phyloP scores from a whole-genome alignment of 1,284 basidiomycete species.

The Pseudozyma thailandica region DNA sequence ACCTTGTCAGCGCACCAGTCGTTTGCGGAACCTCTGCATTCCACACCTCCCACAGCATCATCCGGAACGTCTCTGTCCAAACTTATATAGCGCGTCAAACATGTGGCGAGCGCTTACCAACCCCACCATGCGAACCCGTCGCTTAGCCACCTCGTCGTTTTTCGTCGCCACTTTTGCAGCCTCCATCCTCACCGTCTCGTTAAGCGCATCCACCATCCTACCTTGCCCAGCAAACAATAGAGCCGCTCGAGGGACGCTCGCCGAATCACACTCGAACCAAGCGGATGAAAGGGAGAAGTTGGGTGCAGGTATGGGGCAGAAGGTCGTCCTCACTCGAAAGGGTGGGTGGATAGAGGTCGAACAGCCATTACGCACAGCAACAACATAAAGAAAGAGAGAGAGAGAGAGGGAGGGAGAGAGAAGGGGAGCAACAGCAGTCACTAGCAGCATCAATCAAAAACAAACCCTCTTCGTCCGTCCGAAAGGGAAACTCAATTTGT shows the following conservation, averaged over 20 bases:
- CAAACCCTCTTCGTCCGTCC: too few relatives aligned
- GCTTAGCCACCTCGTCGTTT: constrained; percentile 44
- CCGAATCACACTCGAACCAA: not conserved
- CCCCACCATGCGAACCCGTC: constrained; percentile 26
- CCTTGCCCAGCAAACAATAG: constrained; percentile 52
- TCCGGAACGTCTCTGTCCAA: not conserved
- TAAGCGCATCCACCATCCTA: constrained; percentile 52
- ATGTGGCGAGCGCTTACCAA: constrained; percentile 26
- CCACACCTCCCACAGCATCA: not conserved
- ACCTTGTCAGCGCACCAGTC: too few relatives aligned
- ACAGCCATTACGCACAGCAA: constrained; percentile 7
- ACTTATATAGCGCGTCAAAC: not conserved
- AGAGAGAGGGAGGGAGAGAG: not conserved
- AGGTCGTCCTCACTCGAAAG: constrained; percentile 40
- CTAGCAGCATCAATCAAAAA: not conserved
- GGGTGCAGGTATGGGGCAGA: constrained; percentile 31
- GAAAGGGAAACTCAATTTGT: too few relatives aligned
- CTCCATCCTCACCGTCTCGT: constrained; percentile 49
- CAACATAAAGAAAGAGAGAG: not conserved
- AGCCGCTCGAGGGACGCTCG: constrained; percentile 9
- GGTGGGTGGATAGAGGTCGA: constrained; percentile 59
- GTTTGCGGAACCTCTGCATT: too few relatives aligned
- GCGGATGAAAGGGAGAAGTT: not conserved
- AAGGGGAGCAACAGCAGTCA: not conserved
- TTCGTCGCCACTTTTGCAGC: constrained; percentile 54